phyloP scores from a whole-genome alignment of 768 basidiomycete species.

The Crucibulum laeve region DNA sequence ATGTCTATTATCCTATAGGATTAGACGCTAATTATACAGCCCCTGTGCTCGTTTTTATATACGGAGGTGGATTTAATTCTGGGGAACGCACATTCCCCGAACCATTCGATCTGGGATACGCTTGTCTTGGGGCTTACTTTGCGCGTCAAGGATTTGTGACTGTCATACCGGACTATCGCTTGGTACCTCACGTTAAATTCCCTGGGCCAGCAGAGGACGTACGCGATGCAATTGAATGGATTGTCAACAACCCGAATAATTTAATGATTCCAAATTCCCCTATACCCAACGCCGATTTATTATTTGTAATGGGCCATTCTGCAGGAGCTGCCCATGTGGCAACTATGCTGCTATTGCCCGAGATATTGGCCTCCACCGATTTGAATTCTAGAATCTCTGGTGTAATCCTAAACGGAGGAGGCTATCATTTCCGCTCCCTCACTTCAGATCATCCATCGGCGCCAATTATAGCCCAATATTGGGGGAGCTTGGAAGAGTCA shows the following conservation, averaged over 20 bases:
- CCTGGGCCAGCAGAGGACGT: constrained; percentile 54
- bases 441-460: constrained; percentile 17
- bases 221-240: constrained; percentile 56
- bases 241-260: constrained; percentile 28
- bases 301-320: constrained; percentile 58
- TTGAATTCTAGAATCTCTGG: constrained; percentile 36
- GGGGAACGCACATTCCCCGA: constrained; percentile 44
- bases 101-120: constrained; percentile 46
- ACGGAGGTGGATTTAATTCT: constrained; percentile 59
- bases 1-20: constrained; percentile 56
- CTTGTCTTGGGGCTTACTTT: constrained; percentile 59
- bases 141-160: constrained; percentile 54
- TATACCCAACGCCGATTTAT: constrained; percentile 31
- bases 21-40: constrained; percentile 17
- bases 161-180: constrained; percentile 67
- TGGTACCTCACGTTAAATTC: constrained; percentile 53
- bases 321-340: constrained; percentile 52
- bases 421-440: constrained; percentile 31
- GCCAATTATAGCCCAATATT: constrained; percentile 29
- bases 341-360: constrained; percentile 36
- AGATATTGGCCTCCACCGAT: constrained; percentile 23
- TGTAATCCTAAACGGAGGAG: constrained; percentile 40
- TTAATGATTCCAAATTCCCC: constrained; percentile 23
- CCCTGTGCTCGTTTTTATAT: constrained; percentile 59
- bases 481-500: constrained; percentile 30